A percentile compares a stretch with the other conserved stretches of the same genome.
Evolutionary conservation across 1,284 basidiomycete species (phyloP).

Genomic region (Coriolopsis trogii): DNA sequence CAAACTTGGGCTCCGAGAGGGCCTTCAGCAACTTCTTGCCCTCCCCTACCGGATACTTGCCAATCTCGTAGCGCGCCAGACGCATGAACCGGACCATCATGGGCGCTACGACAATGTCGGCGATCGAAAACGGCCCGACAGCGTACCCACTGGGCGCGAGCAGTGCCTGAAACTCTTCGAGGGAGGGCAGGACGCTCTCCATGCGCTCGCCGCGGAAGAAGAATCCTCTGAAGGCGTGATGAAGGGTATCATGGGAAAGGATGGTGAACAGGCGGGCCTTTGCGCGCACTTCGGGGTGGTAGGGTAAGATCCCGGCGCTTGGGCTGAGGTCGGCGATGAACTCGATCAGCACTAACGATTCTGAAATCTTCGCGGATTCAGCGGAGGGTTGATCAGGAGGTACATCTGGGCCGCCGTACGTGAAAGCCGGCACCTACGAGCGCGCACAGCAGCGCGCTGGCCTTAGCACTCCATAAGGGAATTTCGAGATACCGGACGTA

Average conservation of each 20-base stretch:
- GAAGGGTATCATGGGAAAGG: slow-evolving; percentile 46
- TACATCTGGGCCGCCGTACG: slow-evolving; percentile 57
- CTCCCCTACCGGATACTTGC: slow-evolving; percentile 23
- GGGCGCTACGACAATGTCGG: slow-evolving; percentile 39
- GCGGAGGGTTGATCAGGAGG: slow-evolving; percentile 56
- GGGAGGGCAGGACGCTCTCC: slow-evolving; percentile 40
- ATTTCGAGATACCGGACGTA: slow-evolving; percentile 13
- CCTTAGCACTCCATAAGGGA: neutral
- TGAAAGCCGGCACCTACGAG: slow-evolving; percentile 49
- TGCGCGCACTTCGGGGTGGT: slow-evolving; percentile 55
- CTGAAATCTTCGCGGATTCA: slow-evolving; percentile 58
- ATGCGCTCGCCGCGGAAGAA: slow-evolving; percentile 45
- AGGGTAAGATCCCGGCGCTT: slow-evolving; percentile 47
- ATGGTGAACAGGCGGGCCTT: slow-evolving; percentile 64
- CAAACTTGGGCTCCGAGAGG: slow-evolving; percentile 29
- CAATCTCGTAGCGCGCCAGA: slow-evolving; percentile 21
- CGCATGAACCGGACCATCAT: slow-evolving; percentile 22
- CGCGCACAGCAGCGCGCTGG: neutral
- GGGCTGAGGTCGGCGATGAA: slow-evolving; percentile 61
- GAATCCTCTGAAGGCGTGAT: slow-evolving; percentile 34
- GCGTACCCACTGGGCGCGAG: slow-evolving; percentile 32
- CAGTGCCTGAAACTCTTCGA: slow-evolving; percentile 37
- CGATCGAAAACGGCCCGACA: slow-evolving; percentile 45
- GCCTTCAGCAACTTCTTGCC: slow-evolving; percentile 20
- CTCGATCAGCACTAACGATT: slow-evolving; percentile 64